A percentile compares a stretch with the other conserved stretches of the same genome.
phyloP scores from a whole-genome alignment of 129 eudicot genomes.

The Helianthus tuberosus region DNA sequence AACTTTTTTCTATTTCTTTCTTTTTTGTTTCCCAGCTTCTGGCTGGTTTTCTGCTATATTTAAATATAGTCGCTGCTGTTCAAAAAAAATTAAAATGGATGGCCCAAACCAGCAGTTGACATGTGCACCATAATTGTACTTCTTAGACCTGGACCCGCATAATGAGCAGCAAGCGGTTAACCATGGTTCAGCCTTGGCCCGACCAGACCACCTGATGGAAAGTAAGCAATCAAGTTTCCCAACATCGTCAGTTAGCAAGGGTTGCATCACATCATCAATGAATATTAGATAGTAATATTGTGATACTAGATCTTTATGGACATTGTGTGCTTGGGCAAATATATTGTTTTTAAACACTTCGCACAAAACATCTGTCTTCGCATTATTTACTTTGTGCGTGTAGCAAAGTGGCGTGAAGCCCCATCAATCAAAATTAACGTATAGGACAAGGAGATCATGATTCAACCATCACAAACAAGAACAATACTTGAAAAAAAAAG shows the following conservation, averaged over 20 bases:
- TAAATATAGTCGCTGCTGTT: too few species aligned
- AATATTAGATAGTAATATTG: background rate
- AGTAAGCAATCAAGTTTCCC: background rate
- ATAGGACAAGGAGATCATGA: too few species aligned
- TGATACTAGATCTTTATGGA: background rate
- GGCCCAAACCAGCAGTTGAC: slow-evolving; percentile 19
- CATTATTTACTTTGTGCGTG: background rate
- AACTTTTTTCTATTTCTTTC: too few species aligned
- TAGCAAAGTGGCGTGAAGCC: background rate
- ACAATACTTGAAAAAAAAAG: too few species aligned
- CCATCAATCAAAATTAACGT: background rate
- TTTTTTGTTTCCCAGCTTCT: too few species aligned
- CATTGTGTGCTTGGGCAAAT: background rate
- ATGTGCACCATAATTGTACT: slow-evolving; percentile 16
- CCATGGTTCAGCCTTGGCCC: background rate
- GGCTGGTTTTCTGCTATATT: too few species aligned
- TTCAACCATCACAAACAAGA: too few species aligned
- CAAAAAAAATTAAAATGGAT: background rate
- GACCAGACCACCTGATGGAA: slow-evolving; percentile 4
- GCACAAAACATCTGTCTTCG: background rate
- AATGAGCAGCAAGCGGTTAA: background rate
- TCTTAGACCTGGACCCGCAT: slow-evolving; percentile 4
- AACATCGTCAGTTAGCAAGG: background rate
- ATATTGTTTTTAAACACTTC: background rate
- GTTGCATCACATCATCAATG: background rate